Percentiles rank a stretch among this genome's conserved stretches.
Conservation (phyloP, 164 flowering plant genomes). For the Litsea cubeba region DNA sequence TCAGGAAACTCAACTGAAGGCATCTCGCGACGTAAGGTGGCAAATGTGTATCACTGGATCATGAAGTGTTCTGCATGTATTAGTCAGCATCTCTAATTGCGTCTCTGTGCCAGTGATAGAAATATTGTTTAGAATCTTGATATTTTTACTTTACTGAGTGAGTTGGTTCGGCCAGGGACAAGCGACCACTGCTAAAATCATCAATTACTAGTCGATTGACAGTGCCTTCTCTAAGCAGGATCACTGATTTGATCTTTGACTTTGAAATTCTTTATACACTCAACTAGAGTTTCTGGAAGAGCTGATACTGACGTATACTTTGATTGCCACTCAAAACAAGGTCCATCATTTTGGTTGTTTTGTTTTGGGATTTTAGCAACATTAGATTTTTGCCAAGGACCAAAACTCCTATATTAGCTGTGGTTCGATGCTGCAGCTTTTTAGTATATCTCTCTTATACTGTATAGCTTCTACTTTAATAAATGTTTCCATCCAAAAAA, state of each 20-base stretch:
- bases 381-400: not conserved
- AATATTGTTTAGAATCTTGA: not conserved
- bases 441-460: not conserved
- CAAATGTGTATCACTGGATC: slow-evolving; percentile 40
- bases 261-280: not conserved
- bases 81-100: not conserved
- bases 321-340: not conserved
- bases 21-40: slow-evolving; percentile 99
- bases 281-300: not conserved
- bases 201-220: not conserved
- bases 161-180: not conserved
- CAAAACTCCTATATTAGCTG: not conserved
- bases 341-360: not conserved
- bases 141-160: not conserved
- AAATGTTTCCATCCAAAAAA: too few relatives aligned
- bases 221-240: not conserved
- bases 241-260: not conserved
- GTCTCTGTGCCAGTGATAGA: not conserved
- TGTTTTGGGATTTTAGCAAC: not conserved
- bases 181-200: not conserved
- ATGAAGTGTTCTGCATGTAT: not conserved
- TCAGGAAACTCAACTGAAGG: slow-evolving; percentile 90
- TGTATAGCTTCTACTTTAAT: too few relatives aligned
- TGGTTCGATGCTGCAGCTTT: not conserved
- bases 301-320: not conserved